Conservation (phyloP, 2,329 filamentous ascomycete genomes). For the Colletotrichum australisinense region DNA sequence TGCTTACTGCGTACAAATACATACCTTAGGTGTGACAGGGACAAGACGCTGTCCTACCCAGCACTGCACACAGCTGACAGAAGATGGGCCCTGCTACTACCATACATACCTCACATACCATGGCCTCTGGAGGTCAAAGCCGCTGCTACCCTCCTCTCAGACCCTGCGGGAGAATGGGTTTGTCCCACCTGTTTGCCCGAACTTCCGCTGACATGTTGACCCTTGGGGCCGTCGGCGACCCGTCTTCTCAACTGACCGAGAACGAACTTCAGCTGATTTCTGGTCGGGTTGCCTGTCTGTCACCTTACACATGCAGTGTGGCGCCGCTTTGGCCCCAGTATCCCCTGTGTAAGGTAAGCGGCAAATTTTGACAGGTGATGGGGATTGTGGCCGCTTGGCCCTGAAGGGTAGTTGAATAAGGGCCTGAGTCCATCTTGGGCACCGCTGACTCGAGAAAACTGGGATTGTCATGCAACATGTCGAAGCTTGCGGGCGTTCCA, state of each 20-base stretch:
- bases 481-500: slow-evolving; percentile 14
- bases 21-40: not conserved
- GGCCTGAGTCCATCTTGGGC: not conserved
- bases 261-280: slow-evolving; percentile 13
- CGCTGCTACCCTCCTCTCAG: slow-evolving; percentile 28
- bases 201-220: not conserved
- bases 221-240: not conserved
- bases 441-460: not conserved
- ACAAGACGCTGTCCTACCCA: not conserved
- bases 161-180: not conserved
- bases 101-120: not conserved
- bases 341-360: slow-evolving; percentile 1
- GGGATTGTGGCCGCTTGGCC: slow-evolving; percentile 5
- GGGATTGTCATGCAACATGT: slow-evolving; percentile 9
- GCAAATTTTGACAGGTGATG: slow-evolving; percentile 28
- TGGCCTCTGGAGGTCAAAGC: slow-evolving; percentile 12
- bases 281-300: not conserved
- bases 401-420: not conserved
- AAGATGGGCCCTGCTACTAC: not conserved
- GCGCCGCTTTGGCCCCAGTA: not conserved
- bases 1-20: not conserved
- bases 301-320: slow-evolving; percentile 27
- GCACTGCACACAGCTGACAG: not conserved
- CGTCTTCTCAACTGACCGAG: not conserved
- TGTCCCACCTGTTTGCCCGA: slow-evolving; percentile 19